Conservation (phyloP, 257 asterid species). For the Pogostemon cablin region DNA sequence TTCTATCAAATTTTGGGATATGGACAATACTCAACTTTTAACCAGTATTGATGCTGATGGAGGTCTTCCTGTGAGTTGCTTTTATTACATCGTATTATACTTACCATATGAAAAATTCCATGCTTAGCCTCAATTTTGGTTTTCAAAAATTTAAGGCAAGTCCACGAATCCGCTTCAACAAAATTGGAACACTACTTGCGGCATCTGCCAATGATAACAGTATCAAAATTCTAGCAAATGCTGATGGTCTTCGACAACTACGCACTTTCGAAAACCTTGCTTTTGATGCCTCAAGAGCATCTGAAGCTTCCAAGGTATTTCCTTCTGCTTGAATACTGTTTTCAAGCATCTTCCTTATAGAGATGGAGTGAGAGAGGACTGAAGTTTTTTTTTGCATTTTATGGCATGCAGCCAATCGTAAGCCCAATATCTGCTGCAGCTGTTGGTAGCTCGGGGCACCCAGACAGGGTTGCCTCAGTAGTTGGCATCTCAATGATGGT, state of each 20-base stretch:
- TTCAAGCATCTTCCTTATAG: constrained; percentile 6
- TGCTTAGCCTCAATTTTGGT: constrained; percentile 25
- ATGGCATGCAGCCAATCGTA: constrained; percentile 59
- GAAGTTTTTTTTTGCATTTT: constrained; percentile 15
- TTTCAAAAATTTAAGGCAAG: constrained; percentile 60
- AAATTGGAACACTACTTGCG: constrained; percentile 83
- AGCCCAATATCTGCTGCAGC: constrained; percentile 57
- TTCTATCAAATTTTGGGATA: constrained; percentile 67
- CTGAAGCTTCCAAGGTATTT: constrained; percentile 71
- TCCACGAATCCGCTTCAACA: constrained; percentile 91
- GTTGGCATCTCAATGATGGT: constrained; percentile 78
- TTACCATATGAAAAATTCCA: background rate
- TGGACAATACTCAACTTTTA: constrained; percentile 62
- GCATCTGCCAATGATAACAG: constrained; percentile 83
- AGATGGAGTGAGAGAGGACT: constrained; percentile 1
- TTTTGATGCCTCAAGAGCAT: constrained; percentile 72
- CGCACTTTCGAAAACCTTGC: constrained; percentile 71
- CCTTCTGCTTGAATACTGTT: constrained; percentile 29
- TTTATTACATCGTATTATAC: constrained; percentile 3
- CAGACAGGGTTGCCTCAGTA: constrained; percentile 69
- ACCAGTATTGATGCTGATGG: constrained; percentile 66
- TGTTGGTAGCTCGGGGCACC: constrained; percentile 59
- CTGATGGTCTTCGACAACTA: constrained; percentile 71
- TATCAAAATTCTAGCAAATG: constrained; percentile 77
- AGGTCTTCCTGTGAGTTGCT: constrained; percentile 59